Conservation (phyloP, 2,329 filamentous ascomycete genomes). For the Rutstroemia sydowiana region DNA sequence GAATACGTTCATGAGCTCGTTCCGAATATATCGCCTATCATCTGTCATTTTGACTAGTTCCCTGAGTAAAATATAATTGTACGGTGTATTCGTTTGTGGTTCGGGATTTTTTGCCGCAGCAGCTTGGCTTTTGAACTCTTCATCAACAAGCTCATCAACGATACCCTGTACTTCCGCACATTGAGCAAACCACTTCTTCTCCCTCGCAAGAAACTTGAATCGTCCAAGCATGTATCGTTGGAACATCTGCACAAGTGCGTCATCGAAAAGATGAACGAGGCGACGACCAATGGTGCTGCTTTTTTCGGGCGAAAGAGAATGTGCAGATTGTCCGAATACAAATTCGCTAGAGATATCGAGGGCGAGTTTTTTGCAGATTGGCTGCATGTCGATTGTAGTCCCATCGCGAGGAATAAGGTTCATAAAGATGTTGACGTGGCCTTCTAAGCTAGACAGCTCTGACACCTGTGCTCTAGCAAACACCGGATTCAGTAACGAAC, state of each 20-base stretch:
- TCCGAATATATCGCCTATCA: too few relatives aligned
- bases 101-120: too few relatives aligned
- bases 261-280: conserved; percentile 2
- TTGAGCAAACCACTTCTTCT: conserved; percentile 1
- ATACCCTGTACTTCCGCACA: conserved; percentile 7
- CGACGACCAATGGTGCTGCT: neutral
- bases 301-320: neutral
- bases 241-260: conserved; percentile 5
- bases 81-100: too few relatives aligned
- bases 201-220: conserved; percentile 1
- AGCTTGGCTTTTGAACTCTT: too few relatives aligned
- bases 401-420: conserved; percentile 46
- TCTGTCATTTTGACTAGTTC: too few relatives aligned
- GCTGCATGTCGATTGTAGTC: conserved; percentile 49
- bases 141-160: conserved; percentile 6
- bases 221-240: conserved; percentile 3
- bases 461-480: neutral
- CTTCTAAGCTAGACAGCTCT: neutral
- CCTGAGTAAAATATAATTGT: too few relatives aligned
- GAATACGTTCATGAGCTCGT: too few relatives aligned
- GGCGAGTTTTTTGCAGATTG: conserved; percentile 47
- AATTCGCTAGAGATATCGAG: neutral
- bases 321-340: neutral
- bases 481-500: neutral
- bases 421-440: conserved; percentile 49